These are phyloP conservation scores for Colletotrichum simmondsii DNA, from an alignment of 2,329 filamentous ascomycete genomes.

Conservation along the genomic window DNA sequence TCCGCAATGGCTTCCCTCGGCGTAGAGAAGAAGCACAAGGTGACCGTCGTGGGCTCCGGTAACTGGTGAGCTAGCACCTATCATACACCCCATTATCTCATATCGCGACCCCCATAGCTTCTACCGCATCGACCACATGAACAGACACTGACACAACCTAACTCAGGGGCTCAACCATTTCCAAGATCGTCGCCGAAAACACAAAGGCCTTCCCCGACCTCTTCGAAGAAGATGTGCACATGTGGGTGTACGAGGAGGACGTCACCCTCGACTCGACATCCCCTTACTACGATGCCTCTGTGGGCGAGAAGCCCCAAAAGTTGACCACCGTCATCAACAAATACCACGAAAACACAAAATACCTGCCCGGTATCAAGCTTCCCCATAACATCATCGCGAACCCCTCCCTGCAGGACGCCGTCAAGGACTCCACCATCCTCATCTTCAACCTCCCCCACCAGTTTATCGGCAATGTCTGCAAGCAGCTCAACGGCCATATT, in stretches of 20 bases:
- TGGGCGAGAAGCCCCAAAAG: slow-evolving; percentile 79
- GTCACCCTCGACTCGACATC: slow-evolving; percentile 79
- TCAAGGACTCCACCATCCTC: slow-evolving; percentile 86
- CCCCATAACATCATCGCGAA: slow-evolving; percentile 88
- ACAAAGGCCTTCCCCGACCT: slow-evolving; percentile 79
- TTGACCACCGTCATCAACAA: slow-evolving; percentile 92
- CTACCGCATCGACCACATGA: background rate
- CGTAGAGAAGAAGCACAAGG: slow-evolving; percentile 83
- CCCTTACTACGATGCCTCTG: slow-evolving; percentile 74
- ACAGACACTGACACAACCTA: slow-evolving; percentile 12
- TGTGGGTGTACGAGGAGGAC: slow-evolving; percentile 99
- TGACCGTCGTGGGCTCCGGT: slow-evolving; percentile 93
- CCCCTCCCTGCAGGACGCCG: slow-evolving; percentile 81
- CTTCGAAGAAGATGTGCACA: slow-evolving; percentile 91
- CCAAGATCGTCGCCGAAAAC: slow-evolving; percentile 97
- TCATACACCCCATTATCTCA: background rate
- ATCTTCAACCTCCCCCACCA: slow-evolving; percentile 98
- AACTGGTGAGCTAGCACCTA: slow-evolving; percentile 77
- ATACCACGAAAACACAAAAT: slow-evolving; percentile 96
- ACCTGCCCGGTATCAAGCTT: slow-evolving; percentile 88
- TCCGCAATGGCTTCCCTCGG: slow-evolving; percentile 49
- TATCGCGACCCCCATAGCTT: background rate
- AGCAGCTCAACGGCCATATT: slow-evolving; percentile 87
- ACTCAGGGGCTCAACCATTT: slow-evolving; percentile 90
- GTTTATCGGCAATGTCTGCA: slow-evolving; percentile 90